Evolutionary conservation across 257 asterid genomes (phyloP).

Genomic region (Jasminum sambac): DNA sequence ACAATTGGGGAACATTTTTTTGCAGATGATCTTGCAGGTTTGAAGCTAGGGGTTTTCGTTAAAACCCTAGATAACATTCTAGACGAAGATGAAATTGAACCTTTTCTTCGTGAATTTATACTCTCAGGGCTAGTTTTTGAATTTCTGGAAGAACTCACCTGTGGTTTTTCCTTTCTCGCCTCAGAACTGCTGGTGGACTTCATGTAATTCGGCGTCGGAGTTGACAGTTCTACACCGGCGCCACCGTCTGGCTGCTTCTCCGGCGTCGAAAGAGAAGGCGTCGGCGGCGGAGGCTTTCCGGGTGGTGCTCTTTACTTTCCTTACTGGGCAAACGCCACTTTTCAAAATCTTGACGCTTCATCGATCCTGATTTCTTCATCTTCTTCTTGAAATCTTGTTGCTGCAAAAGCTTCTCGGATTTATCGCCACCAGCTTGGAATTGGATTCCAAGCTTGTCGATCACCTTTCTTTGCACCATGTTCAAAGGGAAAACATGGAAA

Average conservation of each 20-base stretch:
- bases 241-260: constrained; percentile 16
- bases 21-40: constrained; percentile 43
- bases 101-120: constrained; percentile 27
- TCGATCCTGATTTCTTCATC: constrained; percentile 72
- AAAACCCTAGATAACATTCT: constrained; percentile 38
- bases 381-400: constrained; percentile 60
- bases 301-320: constrained; percentile 31
- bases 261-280: constrained; percentile 18
- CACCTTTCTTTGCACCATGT: constrained; percentile 80
- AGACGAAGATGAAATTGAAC: constrained; percentile 22
- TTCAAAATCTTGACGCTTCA: constrained; percentile 35
- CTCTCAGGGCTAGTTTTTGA: constrained; percentile 29
- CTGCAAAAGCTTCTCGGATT: constrained; percentile 34
- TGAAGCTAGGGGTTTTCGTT: constrained; percentile 63
- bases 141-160: constrained; percentile 41
- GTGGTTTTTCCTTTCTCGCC: constrained; percentile 65
- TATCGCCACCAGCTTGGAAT: constrained; percentile 38
- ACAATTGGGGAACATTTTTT: constrained; percentile 44
- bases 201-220: constrained; percentile 85
- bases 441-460: constrained; percentile 41
- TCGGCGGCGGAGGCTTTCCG: constrained; percentile 37
- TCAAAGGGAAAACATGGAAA: constrained; percentile 38
- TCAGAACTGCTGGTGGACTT: constrained; percentile 79
- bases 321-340: constrained; percentile 17
- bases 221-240: constrained; percentile 7